Evolutionary conservation across 768 basidiomycete genomes (phyloP), one percentile per base, ranked within the genome.

Genomic region (Calocybe indica): DNA sequence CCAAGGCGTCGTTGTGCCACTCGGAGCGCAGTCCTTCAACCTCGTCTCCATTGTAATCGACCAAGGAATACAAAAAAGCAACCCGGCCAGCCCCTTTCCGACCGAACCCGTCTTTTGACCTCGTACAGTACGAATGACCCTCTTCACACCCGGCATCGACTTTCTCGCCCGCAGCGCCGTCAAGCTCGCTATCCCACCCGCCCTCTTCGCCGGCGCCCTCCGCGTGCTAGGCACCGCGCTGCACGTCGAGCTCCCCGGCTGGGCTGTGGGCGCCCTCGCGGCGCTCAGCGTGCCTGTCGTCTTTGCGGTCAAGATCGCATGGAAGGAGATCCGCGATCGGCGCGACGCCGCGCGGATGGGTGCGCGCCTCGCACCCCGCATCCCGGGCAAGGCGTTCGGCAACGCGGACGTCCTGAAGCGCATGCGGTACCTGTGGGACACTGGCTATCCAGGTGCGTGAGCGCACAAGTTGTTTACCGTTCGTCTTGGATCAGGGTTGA

Each of bases 371-470:
- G 64, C 73, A 5, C 72, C 69, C 5, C 56, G 56, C 12, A 54
- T 65, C 1, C 51, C 52, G 30, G 79, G 80, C 0, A 65, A 65
- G 41, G 55, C 36, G 44, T 58, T 70, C 7, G 77, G 77, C 37
- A 79, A 76, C 50, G 28, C 75, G 5, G 78, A 79, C 49, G 43
- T 76, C 11, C 52, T 79, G 50, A 41, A 58, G 14, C 52, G 15
- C 9, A 52, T 74, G 60, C 58, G 68, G 44, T 52, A 64, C 43
- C 66, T 70, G 31, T 71, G 69, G 45, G 60, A 62, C 3, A 55
- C 56, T 36, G 80, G 79, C 1, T 80, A 82, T 60, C 73, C 73
- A 35, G 77, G 80, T 82, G 50, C 6, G 61, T 51, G 1, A 30
- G 4, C 35, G 13, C 30, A 8, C 29, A 11, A 14, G 11, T 37